phyloP scores from a whole-genome alignment of 2,329 filamentous ascomycete species.

The Exophiala lecanii-corni region DNA sequence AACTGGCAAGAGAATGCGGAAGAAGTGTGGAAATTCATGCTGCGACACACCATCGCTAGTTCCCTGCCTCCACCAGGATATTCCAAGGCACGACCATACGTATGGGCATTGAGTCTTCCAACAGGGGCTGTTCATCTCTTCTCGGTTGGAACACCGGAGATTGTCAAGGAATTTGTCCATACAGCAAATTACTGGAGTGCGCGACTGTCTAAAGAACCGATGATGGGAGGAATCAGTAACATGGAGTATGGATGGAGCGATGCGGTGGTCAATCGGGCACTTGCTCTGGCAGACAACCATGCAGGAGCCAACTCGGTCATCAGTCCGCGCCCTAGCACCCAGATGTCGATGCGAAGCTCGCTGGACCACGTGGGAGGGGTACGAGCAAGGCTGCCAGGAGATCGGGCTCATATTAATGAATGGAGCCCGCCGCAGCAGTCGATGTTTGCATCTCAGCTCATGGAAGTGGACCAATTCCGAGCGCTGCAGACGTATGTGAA shows the following conservation, averaged over 20 bases:
- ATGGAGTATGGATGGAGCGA: slow-evolving; percentile 98
- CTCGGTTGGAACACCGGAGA: slow-evolving; percentile 91
- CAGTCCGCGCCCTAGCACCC: slow-evolving; percentile 51
- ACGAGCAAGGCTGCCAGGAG: slow-evolving; percentile 70
- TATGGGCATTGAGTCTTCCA: slow-evolving; percentile 89
- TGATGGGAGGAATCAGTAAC: slow-evolving; percentile 90
- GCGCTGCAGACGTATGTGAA: slow-evolving; percentile 74
- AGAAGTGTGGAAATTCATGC: slow-evolving; percentile 76
- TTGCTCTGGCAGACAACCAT: slow-evolving; percentile 51
- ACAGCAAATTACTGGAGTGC: slow-evolving; percentile 98
- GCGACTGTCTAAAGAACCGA: slow-evolving; percentile 83
- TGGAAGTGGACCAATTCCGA: slow-evolving; percentile 75
- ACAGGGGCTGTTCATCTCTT: slow-evolving; percentile 96
- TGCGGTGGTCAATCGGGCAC: slow-evolving; percentile 70
- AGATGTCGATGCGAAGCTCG: slow-evolving; percentile 60
- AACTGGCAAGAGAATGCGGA: slow-evolving; percentile 99
- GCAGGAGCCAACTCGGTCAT: slow-evolving; percentile 31
- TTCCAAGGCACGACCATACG: slow-evolving; percentile 81
- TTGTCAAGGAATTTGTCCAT: slow-evolving; percentile 87
- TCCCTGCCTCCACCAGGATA: slow-evolving; percentile 87
- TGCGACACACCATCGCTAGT: slow-evolving; percentile 88
- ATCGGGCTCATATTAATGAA: slow-evolving; percentile 76
- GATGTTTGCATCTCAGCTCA: slow-evolving; percentile 74
- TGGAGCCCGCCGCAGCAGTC: slow-evolving; percentile 88
- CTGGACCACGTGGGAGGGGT: slow-evolving; percentile 60